phyloP scores from a whole-genome alignment of 2,329 filamentous ascomycete species.

The Pestalotiopsis sp. region DNA sequence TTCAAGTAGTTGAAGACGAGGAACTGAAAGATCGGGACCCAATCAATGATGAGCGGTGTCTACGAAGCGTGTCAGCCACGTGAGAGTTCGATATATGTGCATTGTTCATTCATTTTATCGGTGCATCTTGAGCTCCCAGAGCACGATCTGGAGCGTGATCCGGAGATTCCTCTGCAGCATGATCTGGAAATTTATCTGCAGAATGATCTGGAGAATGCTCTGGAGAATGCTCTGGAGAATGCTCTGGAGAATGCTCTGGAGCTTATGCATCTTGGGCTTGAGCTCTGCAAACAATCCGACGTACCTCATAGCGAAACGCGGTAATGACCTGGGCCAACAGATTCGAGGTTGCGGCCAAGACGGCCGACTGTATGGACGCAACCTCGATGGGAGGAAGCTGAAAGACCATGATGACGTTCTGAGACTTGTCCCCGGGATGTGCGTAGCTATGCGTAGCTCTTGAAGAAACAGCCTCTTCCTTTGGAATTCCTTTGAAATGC shows the following conservation, averaged over 20 bases:
- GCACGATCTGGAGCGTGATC: no score
- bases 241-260: background rate
- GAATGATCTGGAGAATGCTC: conserved; percentile 1
- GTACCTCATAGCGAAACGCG: conserved; percentile 62
- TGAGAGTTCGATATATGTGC: background rate
- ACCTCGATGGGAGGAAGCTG: conserved; percentile 53
- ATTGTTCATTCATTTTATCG: background rate
- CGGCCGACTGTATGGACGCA: conserved; percentile 66
- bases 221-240: background rate
- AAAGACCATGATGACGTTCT: conserved; percentile 29
- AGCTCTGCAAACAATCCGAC: conserved; percentile 18
- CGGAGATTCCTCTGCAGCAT: background rate
- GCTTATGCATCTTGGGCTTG: no score
- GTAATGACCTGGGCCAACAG: conserved; percentile 72
- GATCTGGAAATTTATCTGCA: background rate
- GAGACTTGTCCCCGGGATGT: background rate
- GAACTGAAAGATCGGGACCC: conserved; percentile 74
- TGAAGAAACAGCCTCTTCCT: no score
- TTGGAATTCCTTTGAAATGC: no score
- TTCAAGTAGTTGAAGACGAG: conserved; percentile 71
- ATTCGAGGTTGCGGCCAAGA: conserved; percentile 70
- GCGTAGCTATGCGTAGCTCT: no score
- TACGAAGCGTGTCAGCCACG: conserved; percentile 32
- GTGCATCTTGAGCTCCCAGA: background rate
- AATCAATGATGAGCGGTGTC: conserved; percentile 65